Conservation (phyloP, 2,329 filamentous ascomycete species). For the Phaeosphaeria sp. region DNA sequence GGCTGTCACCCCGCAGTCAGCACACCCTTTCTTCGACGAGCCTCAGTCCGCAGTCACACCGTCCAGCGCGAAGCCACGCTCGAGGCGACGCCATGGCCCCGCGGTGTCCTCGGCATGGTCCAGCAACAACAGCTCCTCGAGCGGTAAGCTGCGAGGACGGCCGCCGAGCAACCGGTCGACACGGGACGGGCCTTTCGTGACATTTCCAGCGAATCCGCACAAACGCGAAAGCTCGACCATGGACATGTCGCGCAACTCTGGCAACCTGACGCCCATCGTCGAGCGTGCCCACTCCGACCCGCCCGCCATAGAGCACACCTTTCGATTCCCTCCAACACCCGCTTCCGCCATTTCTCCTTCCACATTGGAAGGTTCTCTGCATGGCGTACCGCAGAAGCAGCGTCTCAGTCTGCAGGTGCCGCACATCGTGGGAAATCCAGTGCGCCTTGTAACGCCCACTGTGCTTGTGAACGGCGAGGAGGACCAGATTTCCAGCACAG, state of each 20-base stretch:
- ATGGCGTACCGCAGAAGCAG: slow-evolving; percentile 48
- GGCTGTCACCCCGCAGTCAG: slow-evolving; percentile 72
- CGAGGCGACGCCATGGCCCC: slow-evolving; percentile 74
- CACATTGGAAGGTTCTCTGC: slow-evolving; percentile 29
- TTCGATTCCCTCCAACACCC: slow-evolving; percentile 49
- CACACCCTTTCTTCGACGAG: slow-evolving; percentile 61
- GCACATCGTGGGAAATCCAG: slow-evolving; percentile 65
- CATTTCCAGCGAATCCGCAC: slow-evolving; percentile 69
- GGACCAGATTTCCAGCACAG: slow-evolving; percentile 32
- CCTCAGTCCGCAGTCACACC: slow-evolving; percentile 78
- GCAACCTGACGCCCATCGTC: slow-evolving; percentile 52
- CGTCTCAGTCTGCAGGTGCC: slow-evolving; percentile 70
- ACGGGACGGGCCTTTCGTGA: slow-evolving; percentile 71
- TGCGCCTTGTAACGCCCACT: slow-evolving; percentile 68
- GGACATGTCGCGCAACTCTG: slow-evolving; percentile 52
- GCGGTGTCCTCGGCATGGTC: slow-evolving; percentile 93
- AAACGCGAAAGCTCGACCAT: slow-evolving; percentile 57
- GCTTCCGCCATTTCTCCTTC: slow-evolving; percentile 45
- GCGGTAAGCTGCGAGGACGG: slow-evolving; percentile 77
- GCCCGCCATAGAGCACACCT: slow-evolving; percentile 42
- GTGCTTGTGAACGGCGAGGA: slow-evolving; percentile 61
- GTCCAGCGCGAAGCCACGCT: slow-evolving; percentile 58
- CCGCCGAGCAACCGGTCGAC: slow-evolving; percentile 76
- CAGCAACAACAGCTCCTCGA: slow-evolving; percentile 65
- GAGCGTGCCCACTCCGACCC: slow-evolving; percentile 52